phyloP scores from a whole-genome alignment of 768 basidiomycete species.

The Tremella mesenterica region DNA sequence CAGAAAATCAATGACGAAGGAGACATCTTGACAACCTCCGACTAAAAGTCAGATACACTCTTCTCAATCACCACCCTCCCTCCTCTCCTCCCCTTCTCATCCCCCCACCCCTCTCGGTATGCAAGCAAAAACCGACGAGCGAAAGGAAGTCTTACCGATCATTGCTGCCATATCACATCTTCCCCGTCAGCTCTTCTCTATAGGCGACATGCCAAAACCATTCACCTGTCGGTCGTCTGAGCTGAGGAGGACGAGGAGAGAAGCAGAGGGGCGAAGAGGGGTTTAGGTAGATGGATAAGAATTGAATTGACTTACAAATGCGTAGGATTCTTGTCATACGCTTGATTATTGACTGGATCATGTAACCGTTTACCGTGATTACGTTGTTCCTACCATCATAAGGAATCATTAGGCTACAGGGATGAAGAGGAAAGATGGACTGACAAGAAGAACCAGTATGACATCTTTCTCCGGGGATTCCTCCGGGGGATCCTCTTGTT shows the following conservation, averaged over 20 bases:
- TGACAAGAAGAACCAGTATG: conserved; percentile 50
- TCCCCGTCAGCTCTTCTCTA: conserved; percentile 7
- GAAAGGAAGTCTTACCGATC: conserved; percentile 43
- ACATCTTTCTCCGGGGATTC: conserved; percentile 44
- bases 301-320: conserved; percentile 46
- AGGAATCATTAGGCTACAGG: background rate
- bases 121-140: too few species aligned
- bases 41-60: conserved; percentile 33
- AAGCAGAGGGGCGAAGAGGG: too few species aligned
- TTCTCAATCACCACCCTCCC: too few species aligned
- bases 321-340: conserved; percentile 46
- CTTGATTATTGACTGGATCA: conserved; percentile 45
- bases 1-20: conserved; percentile 71
- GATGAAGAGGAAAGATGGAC: conserved; percentile 14
- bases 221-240: too few species aligned
- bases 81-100: too few species aligned
- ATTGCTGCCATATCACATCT: conserved; percentile 52
- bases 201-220: background rate
- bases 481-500: too few species aligned
- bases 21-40: conserved; percentile 67
- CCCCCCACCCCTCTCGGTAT: too few species aligned
- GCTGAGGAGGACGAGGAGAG: too few species aligned
- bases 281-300: too few species aligned
- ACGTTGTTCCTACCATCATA: conserved; percentile 49
- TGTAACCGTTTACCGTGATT: conserved; percentile 51